Conservation (phyloP, 2,329 filamentous ascomycete genomes). For the Fusarium falciforme region DNA sequence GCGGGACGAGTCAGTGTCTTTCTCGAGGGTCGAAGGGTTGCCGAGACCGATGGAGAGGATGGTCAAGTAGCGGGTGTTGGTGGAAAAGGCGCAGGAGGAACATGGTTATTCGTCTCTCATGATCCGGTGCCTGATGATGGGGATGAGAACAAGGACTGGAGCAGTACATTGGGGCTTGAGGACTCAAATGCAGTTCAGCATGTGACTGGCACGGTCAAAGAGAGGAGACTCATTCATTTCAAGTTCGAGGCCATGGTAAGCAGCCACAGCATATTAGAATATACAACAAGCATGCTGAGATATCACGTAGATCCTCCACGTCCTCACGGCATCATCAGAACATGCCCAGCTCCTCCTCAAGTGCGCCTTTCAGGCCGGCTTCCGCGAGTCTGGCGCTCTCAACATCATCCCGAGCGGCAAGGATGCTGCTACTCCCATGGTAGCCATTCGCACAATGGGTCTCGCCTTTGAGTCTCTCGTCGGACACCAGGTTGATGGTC, state of each 20-base stretch:
- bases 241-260: constrained; percentile 96
- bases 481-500: constrained; percentile 62
- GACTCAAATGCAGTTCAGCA: constrained; percentile 41
- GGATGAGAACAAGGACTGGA: constrained; percentile 46
- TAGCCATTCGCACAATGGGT: constrained; percentile 87
- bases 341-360: constrained; percentile 82
- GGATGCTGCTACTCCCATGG: constrained; percentile 70
- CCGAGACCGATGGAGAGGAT: constrained; percentile 31
- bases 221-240: constrained; percentile 76
- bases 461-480: constrained; percentile 85
- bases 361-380: constrained; percentile 83
- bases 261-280: constrained; percentile 43
- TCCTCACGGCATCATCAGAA: constrained; percentile 79
- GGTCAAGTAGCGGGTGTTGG: constrained; percentile 70
- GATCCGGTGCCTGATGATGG: constrained; percentile 65
- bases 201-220: constrained; percentile 37
- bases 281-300: constrained; percentile 37
- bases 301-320: constrained; percentile 80
- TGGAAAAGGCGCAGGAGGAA: constrained; percentile 86
- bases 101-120: constrained; percentile 91
- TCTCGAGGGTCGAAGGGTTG: constrained; percentile 75
- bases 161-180: constrained; percentile 43
- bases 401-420: constrained; percentile 61
- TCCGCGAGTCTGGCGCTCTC: constrained; percentile 89
- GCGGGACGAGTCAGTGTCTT: constrained; percentile 90